Base-by-base conservation (phyloP, 495 filamentous ascomycete genomes). In the Parathielavia appendiculata region DNA sequence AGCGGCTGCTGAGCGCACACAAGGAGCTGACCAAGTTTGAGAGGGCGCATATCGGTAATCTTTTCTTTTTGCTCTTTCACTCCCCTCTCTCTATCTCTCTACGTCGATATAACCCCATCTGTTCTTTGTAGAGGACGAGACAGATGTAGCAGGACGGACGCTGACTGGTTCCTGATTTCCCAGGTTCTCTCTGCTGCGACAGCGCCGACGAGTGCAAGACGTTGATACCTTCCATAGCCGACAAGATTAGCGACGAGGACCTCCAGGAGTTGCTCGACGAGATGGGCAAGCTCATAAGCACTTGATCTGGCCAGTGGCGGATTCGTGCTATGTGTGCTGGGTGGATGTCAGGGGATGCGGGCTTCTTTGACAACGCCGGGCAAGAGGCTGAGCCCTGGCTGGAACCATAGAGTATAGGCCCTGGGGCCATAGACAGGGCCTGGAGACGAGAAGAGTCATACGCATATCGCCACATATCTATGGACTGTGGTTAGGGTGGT, bases 201-300 rank as follows among this genome's bases (percentile, higher is more conserved):
- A 86, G 81, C 22, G 86, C 88, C 43, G 95, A 98, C 63, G 93
- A 98, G 77, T 95, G 93, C 63, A 96, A 96, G 78, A 95, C 89
- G 10, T 79, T 98, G 46, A 95, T 98, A 56, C 93, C 93, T 0
- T 95, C 90, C 63, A 76, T 98, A 22, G 79, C 84, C 60, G 81
- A 89, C 67, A 98, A 97, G 75, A 92, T 96, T 63, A 75, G 76
- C 17, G 95, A 98, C 71, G 85, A 85, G 12, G 90, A 95, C 62
- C 67, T 98, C 62, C 86, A 95, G 68, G 86, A 92, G 58, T 70
- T 97, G 59, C 75, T 97, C 55, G 85, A 97, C 66, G 90, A 98
- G 78, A 86, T 98, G 75, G 85, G 82, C 53, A 92, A 92, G 77
- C 72, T 91, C 19, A 66, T 70, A 62, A 70, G 61, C 55, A 53